These are phyloP conservation scores for Hypoxylon sp. DNA, from an alignment of 2,329 filamentous ascomycete species.

Conservation along the genomic window DNA sequence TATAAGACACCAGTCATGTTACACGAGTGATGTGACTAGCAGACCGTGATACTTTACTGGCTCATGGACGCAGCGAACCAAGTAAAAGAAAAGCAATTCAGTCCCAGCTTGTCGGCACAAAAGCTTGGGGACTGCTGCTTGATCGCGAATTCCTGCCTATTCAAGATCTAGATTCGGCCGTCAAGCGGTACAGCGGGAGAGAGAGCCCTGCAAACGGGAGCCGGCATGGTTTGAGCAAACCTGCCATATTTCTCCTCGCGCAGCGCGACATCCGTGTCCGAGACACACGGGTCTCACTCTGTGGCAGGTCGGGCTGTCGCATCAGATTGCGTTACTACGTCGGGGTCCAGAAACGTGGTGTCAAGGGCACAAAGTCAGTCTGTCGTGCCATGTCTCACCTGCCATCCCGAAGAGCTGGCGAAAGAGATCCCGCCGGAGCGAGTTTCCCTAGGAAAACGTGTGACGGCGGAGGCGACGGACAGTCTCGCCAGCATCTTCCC, in stretches of 20 bases:
- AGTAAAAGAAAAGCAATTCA: slow-evolving; percentile 4
- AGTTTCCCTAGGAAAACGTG: slow-evolving; percentile 19
- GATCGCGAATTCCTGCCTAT: slow-evolving; percentile 51
- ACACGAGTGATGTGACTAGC: slow-evolving; percentile 20
- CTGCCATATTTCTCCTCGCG: slow-evolving; percentile 17
- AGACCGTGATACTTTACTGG: slow-evolving; percentile 14
- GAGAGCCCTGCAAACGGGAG: slow-evolving; percentile 39
- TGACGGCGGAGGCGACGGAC: slow-evolving; percentile 5
- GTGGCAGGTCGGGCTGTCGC: slow-evolving; percentile 36
- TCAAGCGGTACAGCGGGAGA: slow-evolving; percentile 44
- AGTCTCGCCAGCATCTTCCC: slow-evolving; percentile 40
- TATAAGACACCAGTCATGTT: slow-evolving; percentile 32
- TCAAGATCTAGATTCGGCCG: slow-evolving; percentile 49
- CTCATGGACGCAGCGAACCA: slow-evolving; percentile 10
- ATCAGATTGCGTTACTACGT: slow-evolving; percentile 45
- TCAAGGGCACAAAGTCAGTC: slow-evolving; percentile 36
- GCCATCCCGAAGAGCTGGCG: slow-evolving; percentile 30
- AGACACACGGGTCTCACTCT: slow-evolving; percentile 45
- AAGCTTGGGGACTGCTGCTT: slow-evolving; percentile 9
- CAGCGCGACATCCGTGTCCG: slow-evolving; percentile 37
- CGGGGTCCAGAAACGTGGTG: slow-evolving; percentile 47
- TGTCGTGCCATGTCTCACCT: slow-evolving; percentile 39
- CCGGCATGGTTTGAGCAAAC: slow-evolving; percentile 44
- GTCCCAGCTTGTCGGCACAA: slow-evolving; percentile 29
- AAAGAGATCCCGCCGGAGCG: slow-evolving; percentile 17